A percentile compares a stretch with the other conserved stretches of the same genome.
These are phyloP conservation scores for Kondoa malvinella DNA, from an alignment of 768 basidiomycete species.

Conservation along the genomic window DNA sequence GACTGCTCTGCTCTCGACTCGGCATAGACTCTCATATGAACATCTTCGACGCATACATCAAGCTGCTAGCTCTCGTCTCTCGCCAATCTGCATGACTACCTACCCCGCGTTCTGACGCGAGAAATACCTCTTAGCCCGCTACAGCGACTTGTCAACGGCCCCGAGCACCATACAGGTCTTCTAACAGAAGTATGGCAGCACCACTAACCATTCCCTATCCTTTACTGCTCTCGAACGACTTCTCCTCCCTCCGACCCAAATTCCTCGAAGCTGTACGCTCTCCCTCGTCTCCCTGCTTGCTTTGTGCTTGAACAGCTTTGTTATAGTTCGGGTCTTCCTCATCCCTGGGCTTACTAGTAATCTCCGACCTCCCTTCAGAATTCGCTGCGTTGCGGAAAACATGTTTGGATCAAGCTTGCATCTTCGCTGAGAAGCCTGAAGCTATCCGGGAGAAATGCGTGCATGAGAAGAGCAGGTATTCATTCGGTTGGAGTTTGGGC, in stretches of 20 bases:
- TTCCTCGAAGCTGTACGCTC: conserved; percentile 67
- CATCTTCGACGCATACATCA: too few relatives aligned
- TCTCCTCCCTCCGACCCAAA: conserved; percentile 41
- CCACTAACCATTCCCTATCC: conserved; percentile 48
- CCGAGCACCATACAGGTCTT: not conserved
- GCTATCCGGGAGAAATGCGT: conserved; percentile 53
- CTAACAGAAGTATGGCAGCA: not conserved
- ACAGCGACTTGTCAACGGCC: too few relatives aligned
- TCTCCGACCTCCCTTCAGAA: conserved; percentile 57
- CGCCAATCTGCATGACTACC: too few relatives aligned
- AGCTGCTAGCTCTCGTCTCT: too few relatives aligned
- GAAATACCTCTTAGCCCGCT: too few relatives aligned
- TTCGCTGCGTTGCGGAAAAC: conserved; percentile 51
- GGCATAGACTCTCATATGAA: too few relatives aligned
- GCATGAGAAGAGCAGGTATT: conserved; percentile 41
- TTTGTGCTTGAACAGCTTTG: too few relatives aligned
- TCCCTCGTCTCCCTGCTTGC: conserved; percentile 57
- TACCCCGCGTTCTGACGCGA: too few relatives aligned
- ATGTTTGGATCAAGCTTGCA: conserved; percentile 56
- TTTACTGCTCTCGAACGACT: conserved; percentile 39
- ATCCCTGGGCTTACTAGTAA: conserved; percentile 61
- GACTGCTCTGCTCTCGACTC: too few relatives aligned
- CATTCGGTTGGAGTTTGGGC: conserved; percentile 96
- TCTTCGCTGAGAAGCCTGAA: conserved; percentile 57
- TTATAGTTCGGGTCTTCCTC: conserved; percentile 67